phyloP scores from a whole-genome alignment of 805 yeast species.

The Kazachstania psychrophila region DNA sequence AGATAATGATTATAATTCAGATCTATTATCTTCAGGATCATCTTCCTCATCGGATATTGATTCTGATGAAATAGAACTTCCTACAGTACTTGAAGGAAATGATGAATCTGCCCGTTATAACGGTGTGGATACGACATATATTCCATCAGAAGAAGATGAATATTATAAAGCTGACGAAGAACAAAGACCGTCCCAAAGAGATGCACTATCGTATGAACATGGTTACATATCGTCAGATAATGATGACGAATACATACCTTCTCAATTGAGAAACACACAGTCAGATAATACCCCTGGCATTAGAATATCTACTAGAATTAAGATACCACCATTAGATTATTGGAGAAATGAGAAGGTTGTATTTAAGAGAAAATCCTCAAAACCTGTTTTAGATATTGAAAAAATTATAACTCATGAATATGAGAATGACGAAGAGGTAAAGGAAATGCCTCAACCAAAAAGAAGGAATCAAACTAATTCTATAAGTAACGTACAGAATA shows the following conservation, averaged over 20 bases:
- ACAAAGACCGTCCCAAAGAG: background rate
- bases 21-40: conserved; percentile 11
- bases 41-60: conserved; percentile 9
- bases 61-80: conserved; percentile 6
- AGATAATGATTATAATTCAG: conserved; percentile 30
- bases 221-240: conserved; percentile 4
- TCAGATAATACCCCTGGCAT: conserved; percentile 25
- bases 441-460: background rate
- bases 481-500: too few species aligned
- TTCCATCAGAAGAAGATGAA: conserved; percentile 9
- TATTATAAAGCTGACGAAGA: conserved; percentile 4
- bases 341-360: conserved; percentile 78
- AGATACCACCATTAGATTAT: conserved; percentile 63
- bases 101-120: conserved; percentile 1
- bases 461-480: too few species aligned
- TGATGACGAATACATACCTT: conserved; percentile 7
- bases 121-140: conserved; percentile 5
- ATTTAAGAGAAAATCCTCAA: conserved; percentile 36
- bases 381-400: conserved; percentile 46
- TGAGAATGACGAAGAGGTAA: conserved; percentile 18
- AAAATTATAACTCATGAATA: conserved; percentile 43
- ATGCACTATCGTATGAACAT: background rate
- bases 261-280: background rate
- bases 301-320: conserved; percentile 57
- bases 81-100: background rate